These are phyloP conservation scores for Tanacetum coccineum DNA, from an alignment of 129 eudicot genomes.

Conservation along the genomic window DNA sequence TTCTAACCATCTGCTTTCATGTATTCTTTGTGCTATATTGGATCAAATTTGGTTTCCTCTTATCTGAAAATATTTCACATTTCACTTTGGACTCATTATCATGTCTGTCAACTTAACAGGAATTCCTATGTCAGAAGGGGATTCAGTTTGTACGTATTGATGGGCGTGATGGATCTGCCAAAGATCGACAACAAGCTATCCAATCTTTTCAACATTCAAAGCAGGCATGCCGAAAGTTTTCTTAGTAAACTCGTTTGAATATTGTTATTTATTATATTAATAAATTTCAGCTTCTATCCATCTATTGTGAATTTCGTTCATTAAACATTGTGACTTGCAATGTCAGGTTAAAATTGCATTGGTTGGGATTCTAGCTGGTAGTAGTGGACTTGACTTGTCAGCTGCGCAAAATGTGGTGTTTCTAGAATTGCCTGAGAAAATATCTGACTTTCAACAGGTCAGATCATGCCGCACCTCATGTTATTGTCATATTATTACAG, in stretches of 20 bases:
- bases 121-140: constrained; percentile 62
- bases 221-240: constrained; percentile 44
- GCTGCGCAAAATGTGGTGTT: constrained; percentile 86
- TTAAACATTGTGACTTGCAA: constrained; percentile 1
- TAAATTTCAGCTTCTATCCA: too few relatives aligned
- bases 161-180: constrained; percentile 41
- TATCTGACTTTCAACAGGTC: constrained; percentile 77
- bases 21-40: constrained; percentile 2
- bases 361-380: constrained; percentile 86
- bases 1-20: constrained; percentile 12
- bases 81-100: constrained; percentile 12
- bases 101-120: constrained; percentile 38
- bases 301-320: too few relatives aligned
- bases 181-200: constrained; percentile 75
- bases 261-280: neutral
- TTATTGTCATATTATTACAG: neutral
- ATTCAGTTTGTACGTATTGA: constrained; percentile 79
- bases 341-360: constrained; percentile 83
- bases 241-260: neutral
- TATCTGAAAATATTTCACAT: constrained; percentile 13
- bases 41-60: neutral
- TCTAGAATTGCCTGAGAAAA: constrained; percentile 79
- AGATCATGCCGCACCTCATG: constrained; percentile 11
- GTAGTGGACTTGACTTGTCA: constrained; percentile 78
- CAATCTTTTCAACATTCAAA: constrained; percentile 69